A percentile compares a stretch with the other conserved stretches of the same genome.
These are phyloP conservation scores for Helicostylum pulchrum DNA, from an alignment of 192 early-diverging fungal genomes.

Conservation along the genomic window DNA sequence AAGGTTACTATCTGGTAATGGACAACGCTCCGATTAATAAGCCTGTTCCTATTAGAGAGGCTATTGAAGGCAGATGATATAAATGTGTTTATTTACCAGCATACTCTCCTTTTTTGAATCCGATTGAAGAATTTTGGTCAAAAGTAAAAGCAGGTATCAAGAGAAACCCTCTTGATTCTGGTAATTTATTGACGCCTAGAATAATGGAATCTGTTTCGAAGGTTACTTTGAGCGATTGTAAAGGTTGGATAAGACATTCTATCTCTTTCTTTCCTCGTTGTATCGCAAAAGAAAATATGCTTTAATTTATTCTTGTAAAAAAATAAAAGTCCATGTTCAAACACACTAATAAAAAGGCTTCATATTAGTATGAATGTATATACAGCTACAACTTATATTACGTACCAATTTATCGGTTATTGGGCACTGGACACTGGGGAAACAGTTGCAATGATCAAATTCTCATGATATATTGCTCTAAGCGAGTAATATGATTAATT, in stretches of 20 bases:
- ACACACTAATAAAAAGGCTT: no score
- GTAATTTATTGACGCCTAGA: not conserved
- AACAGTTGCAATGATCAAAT: no score
- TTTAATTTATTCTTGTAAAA: no score
- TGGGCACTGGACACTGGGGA: no score
- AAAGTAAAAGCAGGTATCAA: not conserved
- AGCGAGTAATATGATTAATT: no score
- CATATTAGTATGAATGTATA: no score
- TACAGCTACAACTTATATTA: no score
- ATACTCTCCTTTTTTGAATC: not conserved
- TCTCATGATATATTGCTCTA: no score
- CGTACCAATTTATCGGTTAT: no score
- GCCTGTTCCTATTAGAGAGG: not conserved
- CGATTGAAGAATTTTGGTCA: not conserved
- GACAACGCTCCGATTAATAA: constrained; percentile 26
- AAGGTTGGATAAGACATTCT: not conserved
- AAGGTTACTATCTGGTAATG: constrained; percentile 29
- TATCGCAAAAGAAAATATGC: not conserved
- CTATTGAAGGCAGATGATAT: constrained; percentile 7
- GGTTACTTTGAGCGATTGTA: not conserved
- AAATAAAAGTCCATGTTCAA: no score
- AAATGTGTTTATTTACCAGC: constrained; percentile 2
- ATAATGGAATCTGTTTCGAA: not conserved
- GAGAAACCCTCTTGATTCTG: constrained; percentile 6
- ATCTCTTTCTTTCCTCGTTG: not conserved